A percentile compares a stretch with the other conserved stretches of the same genome.
Evolutionary conservation across 768 basidiomycete genomes (phyloP).

Genomic region (Hemileccinum impolitum): DNA sequence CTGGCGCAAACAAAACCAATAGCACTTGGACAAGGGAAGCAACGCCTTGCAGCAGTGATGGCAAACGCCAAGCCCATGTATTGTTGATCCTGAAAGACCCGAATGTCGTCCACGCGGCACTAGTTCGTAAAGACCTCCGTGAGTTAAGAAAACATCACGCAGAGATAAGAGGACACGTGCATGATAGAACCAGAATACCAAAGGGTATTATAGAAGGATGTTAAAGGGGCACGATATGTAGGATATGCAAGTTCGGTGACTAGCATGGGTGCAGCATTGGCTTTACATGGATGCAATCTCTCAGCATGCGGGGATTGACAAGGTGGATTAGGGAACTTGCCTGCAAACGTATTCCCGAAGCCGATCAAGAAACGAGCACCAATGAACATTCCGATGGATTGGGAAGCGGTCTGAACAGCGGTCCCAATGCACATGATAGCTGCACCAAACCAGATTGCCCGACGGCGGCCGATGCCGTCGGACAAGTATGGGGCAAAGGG

Average conservation of each 20-base stretch:
- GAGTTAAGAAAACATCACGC: background rate
- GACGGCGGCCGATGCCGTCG: conserved; percentile 69
- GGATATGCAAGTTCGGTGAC: conserved; percentile 84
- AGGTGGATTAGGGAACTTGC: conserved; percentile 27
- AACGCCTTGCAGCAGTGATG: conserved; percentile 67
- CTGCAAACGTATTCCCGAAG: conserved; percentile 71
- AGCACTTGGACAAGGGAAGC: conserved; percentile 65
- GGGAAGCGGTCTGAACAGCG: conserved; percentile 66
- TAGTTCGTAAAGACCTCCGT: conserved; percentile 12
- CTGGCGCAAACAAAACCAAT: conserved; percentile 69
- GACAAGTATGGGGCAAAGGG: conserved; percentile 71
- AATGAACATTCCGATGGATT: conserved; percentile 77
- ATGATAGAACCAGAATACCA: conserved; percentile 87
- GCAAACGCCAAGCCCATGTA: conserved; percentile 81
- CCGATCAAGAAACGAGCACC: conserved; percentile 77
- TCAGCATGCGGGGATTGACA: background rate
- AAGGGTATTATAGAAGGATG: conserved; percentile 75
- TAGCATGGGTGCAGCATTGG: conserved; percentile 76
- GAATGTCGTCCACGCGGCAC: conserved; percentile 79
- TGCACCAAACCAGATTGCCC: conserved; percentile 65
- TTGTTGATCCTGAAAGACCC: conserved; percentile 68
- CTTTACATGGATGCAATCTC: conserved; percentile 24
- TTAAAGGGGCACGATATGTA: conserved; percentile 72
- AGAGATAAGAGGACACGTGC: conserved; percentile 33
- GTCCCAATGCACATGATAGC: conserved; percentile 64